Evolutionary conservation across 352 stramenopile genomes (phyloP).

Genomic region (Pythium rishiriense): DNA sequence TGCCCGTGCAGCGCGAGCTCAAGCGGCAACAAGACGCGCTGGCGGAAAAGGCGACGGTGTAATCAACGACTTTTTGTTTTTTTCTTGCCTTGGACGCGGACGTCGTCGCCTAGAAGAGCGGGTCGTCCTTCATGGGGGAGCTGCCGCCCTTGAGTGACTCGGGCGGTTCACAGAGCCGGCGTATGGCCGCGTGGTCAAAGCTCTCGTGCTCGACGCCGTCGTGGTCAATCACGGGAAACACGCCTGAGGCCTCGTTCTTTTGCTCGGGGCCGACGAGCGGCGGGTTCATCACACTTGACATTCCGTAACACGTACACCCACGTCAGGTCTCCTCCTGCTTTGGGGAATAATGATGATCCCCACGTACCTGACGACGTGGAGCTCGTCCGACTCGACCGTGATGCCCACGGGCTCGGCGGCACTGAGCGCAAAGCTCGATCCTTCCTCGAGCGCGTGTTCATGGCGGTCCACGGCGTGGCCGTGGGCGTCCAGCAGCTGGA

Average conservation of each 20-base stretch:
- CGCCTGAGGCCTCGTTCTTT: constrained; percentile 41
- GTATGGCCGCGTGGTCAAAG: constrained; percentile 48
- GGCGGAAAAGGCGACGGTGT: not conserved
- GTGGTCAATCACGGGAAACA: constrained; percentile 71
- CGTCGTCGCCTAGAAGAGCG: constrained; percentile 50
- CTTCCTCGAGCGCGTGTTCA: constrained; percentile 41
- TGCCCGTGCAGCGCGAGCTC: constrained; percentile 27
- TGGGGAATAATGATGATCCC: not conserved
- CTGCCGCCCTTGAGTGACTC: constrained; percentile 77
- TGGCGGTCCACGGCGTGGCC: constrained; percentile 35
- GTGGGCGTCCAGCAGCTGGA: constrained; percentile 56
- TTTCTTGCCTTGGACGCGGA: not conserved
- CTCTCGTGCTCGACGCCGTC: constrained; percentile 62
- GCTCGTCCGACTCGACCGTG: constrained; percentile 54
- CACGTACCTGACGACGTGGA: constrained; percentile 61
- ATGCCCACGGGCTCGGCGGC: constrained; percentile 56
- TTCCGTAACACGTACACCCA: not conserved
- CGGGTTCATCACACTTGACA: constrained; percentile 74
- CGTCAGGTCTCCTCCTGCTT: not conserved
- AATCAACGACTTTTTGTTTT: not conserved
- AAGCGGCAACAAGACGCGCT: constrained; percentile 20
- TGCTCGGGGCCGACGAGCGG: constrained; percentile 61
- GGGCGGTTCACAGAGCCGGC: constrained; percentile 68
- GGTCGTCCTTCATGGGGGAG: constrained; percentile 79
- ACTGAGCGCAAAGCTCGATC: constrained; percentile 63